phyloP scores from a whole-genome alignment of 192 early-diverging fungal genomes.

The Coemansia sp. region DNA sequence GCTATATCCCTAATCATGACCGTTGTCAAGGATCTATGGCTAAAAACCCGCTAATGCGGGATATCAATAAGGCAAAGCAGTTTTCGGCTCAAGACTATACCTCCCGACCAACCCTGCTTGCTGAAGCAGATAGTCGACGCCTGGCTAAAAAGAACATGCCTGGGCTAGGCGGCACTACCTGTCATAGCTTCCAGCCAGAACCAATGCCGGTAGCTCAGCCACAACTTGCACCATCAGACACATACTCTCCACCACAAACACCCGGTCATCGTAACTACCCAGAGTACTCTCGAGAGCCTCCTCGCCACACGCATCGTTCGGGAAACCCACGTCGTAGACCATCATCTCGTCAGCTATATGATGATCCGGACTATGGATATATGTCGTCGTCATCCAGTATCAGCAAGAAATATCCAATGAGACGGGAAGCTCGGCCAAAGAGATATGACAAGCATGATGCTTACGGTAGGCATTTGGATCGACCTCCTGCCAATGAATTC shows the following conservation, averaged over 20 bases:
- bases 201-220: constrained; percentile 3
- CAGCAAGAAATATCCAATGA: constrained; percentile 6
- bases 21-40: constrained; percentile 20
- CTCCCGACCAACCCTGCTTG: constrained; percentile 42
- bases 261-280: constrained; percentile 10
- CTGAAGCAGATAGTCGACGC: constrained; percentile 43
- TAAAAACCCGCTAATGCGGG: constrained; percentile 51
- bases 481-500: constrained; percentile 16
- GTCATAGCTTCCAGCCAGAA: constrained; percentile 47
- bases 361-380: constrained; percentile 13
- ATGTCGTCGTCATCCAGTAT: constrained; percentile 17
- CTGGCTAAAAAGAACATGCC: constrained; percentile 46
- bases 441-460: constrained; percentile 15
- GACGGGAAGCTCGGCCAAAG: constrained; percentile 6
- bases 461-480: constrained; percentile 23
- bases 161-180: constrained; percentile 41
- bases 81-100: constrained; percentile 47
- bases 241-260: constrained; percentile 5
- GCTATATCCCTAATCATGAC: constrained; percentile 32
- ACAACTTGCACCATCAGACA: constrained; percentile 5
- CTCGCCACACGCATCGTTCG: not conserved
- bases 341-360: constrained; percentile 15
- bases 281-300: constrained; percentile 4
- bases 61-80: constrained; percentile 46
- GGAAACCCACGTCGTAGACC: constrained; percentile 7